Evolutionary conservation across 306 rosid genomes (phyloP).

Genomic region (Rubus parviflorus): DNA sequence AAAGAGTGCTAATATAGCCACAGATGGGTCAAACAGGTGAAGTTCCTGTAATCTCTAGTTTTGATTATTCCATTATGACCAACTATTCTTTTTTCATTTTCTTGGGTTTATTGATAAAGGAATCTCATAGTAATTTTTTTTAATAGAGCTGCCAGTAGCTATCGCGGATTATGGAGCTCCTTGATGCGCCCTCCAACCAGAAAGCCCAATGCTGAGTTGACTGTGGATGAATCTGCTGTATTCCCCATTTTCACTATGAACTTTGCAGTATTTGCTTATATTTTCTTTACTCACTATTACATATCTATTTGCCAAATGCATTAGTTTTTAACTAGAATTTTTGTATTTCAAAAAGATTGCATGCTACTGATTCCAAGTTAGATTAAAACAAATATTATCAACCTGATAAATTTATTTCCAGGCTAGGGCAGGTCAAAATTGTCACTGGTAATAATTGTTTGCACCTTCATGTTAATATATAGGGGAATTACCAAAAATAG

Average conservation of each 20-base stretch:
- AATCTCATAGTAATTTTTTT: slow-evolving; percentile 10
- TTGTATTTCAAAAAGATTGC: not conserved
- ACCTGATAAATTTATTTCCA: not conserved
- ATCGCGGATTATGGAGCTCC: slow-evolving; percentile 63
- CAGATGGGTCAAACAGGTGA: slow-evolving; percentile 58
- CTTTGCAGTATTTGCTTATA: not conserved
- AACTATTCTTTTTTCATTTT: not conserved
- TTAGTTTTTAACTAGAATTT: not conserved
- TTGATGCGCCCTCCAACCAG: slow-evolving; percentile 44
- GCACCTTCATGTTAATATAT: not conserved
- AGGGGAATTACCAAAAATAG: not conserved
- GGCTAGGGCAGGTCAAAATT: not conserved
- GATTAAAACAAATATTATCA: not conserved
- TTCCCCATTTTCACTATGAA: slow-evolving; percentile 25
- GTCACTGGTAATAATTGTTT: not conserved
- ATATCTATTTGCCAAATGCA: not conserved
- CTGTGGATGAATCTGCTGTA: slow-evolving; percentile 53
- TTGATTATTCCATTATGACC: slow-evolving; percentile 17
- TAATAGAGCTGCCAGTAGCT: slow-evolving; percentile 44
- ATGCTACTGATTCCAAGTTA: not conserved
- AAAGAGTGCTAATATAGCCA: slow-evolving; percentile 41
- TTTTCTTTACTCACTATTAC: not conserved
- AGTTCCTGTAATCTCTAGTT: slow-evolving; percentile 8
- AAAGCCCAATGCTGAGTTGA: slow-evolving; percentile 53
- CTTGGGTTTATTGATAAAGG: slow-evolving; percentile 3